Conservation (phyloP, 768 basidiomycete species). For the Russula sp. region DNA sequence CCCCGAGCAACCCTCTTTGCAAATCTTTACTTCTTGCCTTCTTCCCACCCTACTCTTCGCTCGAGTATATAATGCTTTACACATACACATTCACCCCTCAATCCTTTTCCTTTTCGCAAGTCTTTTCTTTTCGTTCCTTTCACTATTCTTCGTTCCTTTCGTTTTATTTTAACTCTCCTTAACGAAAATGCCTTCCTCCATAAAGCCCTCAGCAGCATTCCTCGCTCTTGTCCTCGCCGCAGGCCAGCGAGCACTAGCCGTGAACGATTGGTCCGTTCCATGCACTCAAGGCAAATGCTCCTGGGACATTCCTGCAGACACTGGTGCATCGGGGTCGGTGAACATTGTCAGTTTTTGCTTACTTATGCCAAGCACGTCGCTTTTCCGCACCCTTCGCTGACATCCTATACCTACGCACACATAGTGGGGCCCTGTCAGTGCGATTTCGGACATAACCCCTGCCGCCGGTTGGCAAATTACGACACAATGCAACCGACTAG, state of each 20-base stretch:
- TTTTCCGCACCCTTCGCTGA: background rate
- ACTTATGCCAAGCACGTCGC: background rate
- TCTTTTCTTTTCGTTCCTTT: no score
- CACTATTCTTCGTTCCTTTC: no score
- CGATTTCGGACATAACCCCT: conserved; percentile 24
- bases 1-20: no score
- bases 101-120: no score
- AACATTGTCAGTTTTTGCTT: conserved; percentile 21
- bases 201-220: background rate
- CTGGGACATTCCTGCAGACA: conserved; percentile 14
- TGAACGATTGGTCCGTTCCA: conserved; percentile 22
- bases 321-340: conserved; percentile 4
- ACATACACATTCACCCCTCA: no score
- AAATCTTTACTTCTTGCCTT: background rate
- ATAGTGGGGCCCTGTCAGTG: conserved; percentile 18
- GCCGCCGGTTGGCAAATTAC: conserved; percentile 19
- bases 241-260: conserved; percentile 4
- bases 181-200: background rate
- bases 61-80: no score
- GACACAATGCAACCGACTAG: conserved; percentile 6
- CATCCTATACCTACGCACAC: background rate
- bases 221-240: conserved; percentile 4
- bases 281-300: conserved; percentile 19
- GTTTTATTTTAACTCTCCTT: background rate
- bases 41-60: background rate